Evolutionary conservation across 768 basidiomycete genomes (phyloP).

Genomic region (Pleurotus salmoneostramineus): DNA sequence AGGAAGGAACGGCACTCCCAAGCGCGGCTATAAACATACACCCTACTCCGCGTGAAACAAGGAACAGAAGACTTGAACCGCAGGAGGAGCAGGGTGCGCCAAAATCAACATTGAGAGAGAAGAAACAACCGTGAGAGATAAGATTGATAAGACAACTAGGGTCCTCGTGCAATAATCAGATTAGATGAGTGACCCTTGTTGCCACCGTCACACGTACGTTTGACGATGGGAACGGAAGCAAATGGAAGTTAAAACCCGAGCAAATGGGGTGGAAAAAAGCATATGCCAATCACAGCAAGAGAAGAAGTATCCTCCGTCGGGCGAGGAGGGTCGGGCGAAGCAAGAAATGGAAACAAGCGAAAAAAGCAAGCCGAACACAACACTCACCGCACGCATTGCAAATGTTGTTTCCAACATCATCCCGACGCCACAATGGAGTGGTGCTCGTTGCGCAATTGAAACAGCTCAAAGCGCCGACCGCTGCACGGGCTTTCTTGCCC

Average conservation of each 20-base stretch:
- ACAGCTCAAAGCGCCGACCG: constrained; percentile 76
- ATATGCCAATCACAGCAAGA: neutral
- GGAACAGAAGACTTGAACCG: constrained; percentile 8
- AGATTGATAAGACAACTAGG: constrained; percentile 10
- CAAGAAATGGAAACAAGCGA: constrained; percentile 7
- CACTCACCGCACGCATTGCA: constrained; percentile 93
- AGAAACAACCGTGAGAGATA: constrained; percentile 9
- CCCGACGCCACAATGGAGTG: constrained; percentile 86
- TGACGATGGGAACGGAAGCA: constrained; percentile 8
- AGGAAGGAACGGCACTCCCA: constrained; percentile 1
- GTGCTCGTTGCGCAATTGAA: constrained; percentile 88
- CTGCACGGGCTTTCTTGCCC: constrained; percentile 29
- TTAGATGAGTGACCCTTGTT: constrained; percentile 7
- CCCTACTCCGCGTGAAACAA: constrained; percentile 6
- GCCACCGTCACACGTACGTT: constrained; percentile 3
- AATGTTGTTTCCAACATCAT: constrained; percentile 89
- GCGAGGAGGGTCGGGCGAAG: constrained; percentile 5
- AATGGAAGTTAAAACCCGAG: neutral
- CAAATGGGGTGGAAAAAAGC: neutral
- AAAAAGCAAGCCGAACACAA: constrained; percentile 12
- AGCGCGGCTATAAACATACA: neutral
- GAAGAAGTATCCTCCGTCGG: neutral
- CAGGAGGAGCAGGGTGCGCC: neutral
- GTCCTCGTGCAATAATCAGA: neutral
- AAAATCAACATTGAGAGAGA: neutral